Conservation (phyloP, 192 early-diverging fungal species). For the Coemansia sp. region DNA sequence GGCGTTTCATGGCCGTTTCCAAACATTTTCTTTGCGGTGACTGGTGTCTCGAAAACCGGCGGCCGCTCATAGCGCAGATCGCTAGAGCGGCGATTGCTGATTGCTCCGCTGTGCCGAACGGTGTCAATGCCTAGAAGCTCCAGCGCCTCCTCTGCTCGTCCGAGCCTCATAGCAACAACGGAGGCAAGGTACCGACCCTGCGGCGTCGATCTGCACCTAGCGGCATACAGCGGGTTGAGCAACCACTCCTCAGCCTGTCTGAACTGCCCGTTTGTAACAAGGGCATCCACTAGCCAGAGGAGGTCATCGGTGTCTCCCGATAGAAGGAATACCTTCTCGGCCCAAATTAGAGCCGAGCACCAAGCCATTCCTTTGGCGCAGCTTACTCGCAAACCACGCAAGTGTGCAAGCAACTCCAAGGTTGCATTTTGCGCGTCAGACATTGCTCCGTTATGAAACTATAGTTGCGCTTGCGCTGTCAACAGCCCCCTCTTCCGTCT, state of each 20-base stretch:
- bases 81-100: neutral
- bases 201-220: conserved; percentile 18
- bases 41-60: conserved; percentile 3
- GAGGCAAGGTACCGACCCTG: conserved; percentile 44
- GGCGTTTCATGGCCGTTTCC: neutral
- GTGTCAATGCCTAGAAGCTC: conserved; percentile 27
- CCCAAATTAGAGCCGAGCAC: conserved; percentile 51
- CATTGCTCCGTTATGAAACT: conserved; percentile 8
- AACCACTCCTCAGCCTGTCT: conserved; percentile 51
- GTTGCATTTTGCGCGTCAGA: conserved; percentile 7
- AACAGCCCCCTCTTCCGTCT: neutral
- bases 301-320: conserved; percentile 35
- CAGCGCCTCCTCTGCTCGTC: conserved; percentile 49
- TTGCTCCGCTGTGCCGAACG: neutral
- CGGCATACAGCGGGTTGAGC: conserved; percentile 19
- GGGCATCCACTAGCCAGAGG: conserved; percentile 48
- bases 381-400: conserved; percentile 38
- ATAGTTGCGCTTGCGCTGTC: neutral
- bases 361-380: conserved; percentile 46
- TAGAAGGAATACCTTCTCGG: conserved; percentile 41
- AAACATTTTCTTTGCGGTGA: neutral
- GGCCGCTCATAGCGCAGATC: neutral
- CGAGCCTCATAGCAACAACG: conserved; percentile 48
- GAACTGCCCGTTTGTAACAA: conserved; percentile 54
- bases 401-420: conserved; percentile 34